Conservation (phyloP, 192 early-diverging fungal species). For the Phycomyces blakesleeanus region DNA sequence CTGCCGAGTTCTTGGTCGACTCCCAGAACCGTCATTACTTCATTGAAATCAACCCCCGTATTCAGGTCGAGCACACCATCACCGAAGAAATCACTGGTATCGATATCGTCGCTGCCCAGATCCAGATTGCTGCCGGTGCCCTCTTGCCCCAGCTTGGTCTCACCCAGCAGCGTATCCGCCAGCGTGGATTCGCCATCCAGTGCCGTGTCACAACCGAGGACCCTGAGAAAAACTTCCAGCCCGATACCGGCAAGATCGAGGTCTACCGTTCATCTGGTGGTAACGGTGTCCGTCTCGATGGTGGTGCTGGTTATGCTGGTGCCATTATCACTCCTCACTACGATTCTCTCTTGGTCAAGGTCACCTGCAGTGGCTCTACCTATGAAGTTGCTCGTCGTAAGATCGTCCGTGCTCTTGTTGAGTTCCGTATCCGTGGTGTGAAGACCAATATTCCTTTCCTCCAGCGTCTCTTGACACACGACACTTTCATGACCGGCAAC, state of each 20-base stretch:
- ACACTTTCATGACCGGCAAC: conserved; percentile 74
- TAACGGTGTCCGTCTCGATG: conserved; percentile 82
- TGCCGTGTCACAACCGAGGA: conserved; percentile 97
- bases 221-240: conserved; percentile 88
- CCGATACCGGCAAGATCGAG: conserved; percentile 94
- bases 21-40: conserved; percentile 87
- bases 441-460: conserved; percentile 97
- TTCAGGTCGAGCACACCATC: conserved; percentile 98
- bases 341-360: conserved; percentile 93
- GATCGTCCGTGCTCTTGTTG: conserved; percentile 80
- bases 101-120: conserved; percentile 89
- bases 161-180: conserved; percentile 73
- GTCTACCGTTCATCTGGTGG: conserved; percentile 90
- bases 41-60: conserved; percentile 96
- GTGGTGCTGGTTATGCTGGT: conserved; percentile 86
- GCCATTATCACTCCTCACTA: conserved; percentile 93
- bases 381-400: conserved; percentile 90
- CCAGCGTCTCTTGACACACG: conserved; percentile 79
- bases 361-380: conserved; percentile 80
- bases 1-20: conserved; percentile 96
- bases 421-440: conserved; percentile 95
- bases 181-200: conserved; percentile 90
- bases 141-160: conserved; percentile 74
- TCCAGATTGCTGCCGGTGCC: conserved; percentile 90
- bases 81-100: conserved; percentile 97